phyloP scores from a whole-genome alignment of 768 basidiomycete genomes.

The Collybia mongolica region DNA sequence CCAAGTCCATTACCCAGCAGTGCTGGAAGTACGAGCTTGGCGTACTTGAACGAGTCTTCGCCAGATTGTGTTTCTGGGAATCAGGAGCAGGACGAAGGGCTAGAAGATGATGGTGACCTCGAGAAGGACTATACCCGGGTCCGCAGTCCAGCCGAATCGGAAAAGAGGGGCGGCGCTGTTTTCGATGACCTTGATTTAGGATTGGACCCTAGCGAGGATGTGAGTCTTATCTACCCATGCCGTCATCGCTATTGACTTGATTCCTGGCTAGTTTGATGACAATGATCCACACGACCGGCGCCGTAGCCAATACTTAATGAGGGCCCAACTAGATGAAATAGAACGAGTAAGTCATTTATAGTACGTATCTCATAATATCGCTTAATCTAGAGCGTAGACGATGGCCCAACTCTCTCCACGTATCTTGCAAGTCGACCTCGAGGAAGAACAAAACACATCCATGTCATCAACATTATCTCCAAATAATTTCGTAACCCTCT shows the following conservation, averaged over 20 bases:
- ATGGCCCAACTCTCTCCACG: slow-evolving; percentile 69
- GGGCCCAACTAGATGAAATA: slow-evolving; percentile 75
- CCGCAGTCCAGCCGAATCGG: slow-evolving; percentile 35
- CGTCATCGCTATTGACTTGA: slow-evolving; percentile 1
- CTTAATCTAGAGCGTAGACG: slow-evolving; percentile 34
- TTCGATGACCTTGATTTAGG: slow-evolving; percentile 54
- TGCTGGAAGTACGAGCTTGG: slow-evolving; percentile 35
- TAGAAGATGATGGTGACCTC: slow-evolving; percentile 43
- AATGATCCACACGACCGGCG: slow-evolving; percentile 74
- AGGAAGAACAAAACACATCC: slow-evolving; percentile 29
- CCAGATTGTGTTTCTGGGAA: slow-evolving; percentile 9
- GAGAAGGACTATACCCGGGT: slow-evolving; percentile 32
- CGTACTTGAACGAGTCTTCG: slow-evolving; percentile 42
- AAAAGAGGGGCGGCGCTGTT: slow-evolving; percentile 47
- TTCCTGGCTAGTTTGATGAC: slow-evolving; percentile 56
- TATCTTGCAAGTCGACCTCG: slow-evolving; percentile 37
- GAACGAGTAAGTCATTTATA: slow-evolving; percentile 47
- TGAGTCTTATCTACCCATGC: slow-evolving; percentile 21
- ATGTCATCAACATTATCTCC: slow-evolving; percentile 29
- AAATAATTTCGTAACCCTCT: slow-evolving; percentile 26
- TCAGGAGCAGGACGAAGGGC: slow-evolving; percentile 11
- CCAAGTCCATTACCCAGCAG: slow-evolving; percentile 34
- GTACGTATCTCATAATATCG: not conserved
- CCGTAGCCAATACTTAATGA: slow-evolving; percentile 74
- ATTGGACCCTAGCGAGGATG: slow-evolving; percentile 44